phyloP scores from a whole-genome alignment of 1,284 basidiomycete genomes.

The Trametes hirsuta region DNA sequence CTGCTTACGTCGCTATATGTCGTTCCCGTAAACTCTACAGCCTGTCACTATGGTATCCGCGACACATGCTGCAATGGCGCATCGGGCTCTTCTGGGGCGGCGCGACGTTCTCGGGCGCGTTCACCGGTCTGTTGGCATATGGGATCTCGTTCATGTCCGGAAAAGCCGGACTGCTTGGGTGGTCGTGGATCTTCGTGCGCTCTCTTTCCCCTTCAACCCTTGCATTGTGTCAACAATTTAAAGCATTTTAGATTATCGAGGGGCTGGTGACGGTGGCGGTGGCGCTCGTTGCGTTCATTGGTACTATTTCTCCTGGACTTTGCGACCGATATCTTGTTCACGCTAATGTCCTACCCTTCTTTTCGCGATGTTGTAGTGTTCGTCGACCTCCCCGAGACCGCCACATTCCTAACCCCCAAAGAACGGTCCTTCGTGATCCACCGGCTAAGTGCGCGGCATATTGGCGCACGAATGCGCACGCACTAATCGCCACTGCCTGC shows the following conservation, averaged over 20 bases:
- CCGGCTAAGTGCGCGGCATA: slow-evolving; percentile 52
- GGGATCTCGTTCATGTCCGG: slow-evolving; percentile 47
- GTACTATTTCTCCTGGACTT: slow-evolving; percentile 34
- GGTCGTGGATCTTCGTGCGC: slow-evolving; percentile 52
- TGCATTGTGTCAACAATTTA: slow-evolving; percentile 40
- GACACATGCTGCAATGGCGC: slow-evolving; percentile 37
- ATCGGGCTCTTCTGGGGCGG: slow-evolving; percentile 41
- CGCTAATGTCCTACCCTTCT: not conserved
- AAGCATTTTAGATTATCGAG: slow-evolving; percentile 51
- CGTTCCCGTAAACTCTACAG: slow-evolving; percentile 11
- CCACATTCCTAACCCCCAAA: slow-evolving; percentile 60
- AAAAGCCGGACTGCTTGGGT: slow-evolving; percentile 40
- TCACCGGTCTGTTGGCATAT: slow-evolving; percentile 43
- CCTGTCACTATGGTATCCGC: slow-evolving; percentile 38
- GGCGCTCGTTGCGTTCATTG: slow-evolving; percentile 49
- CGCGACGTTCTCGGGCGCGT: slow-evolving; percentile 38
- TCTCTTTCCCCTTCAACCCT: not conserved
- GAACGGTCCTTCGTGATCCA: slow-evolving; percentile 63
- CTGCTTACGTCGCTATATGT: not conserved
- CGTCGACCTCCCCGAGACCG: slow-evolving; percentile 62
- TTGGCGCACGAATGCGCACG: slow-evolving; percentile 11
- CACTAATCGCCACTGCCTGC: not conserved
- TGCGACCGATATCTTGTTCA: not conserved
- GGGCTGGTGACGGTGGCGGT: slow-evolving; percentile 57
- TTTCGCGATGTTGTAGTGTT: slow-evolving; percentile 39